A percentile compares a stretch with the other conserved stretches of the same genome.
phyloP scores from a whole-genome alignment of 495 filamentous ascomycete genomes.

The Aspergillus sclerotiicarbonarius region DNA sequence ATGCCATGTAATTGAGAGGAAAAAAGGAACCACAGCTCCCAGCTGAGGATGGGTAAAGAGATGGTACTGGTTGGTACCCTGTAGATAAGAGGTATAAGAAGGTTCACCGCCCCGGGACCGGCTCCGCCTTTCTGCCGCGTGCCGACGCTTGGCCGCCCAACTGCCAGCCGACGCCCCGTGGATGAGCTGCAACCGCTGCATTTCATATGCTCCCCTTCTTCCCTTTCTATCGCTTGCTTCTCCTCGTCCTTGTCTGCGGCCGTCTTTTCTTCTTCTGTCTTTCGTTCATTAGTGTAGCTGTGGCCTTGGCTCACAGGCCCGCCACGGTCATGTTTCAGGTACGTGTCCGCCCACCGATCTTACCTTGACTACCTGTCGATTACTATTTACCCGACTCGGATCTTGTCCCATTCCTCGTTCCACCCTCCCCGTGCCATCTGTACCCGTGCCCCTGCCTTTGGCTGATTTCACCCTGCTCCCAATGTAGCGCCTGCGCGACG shows the following conservation, averaged over 20 bases:
- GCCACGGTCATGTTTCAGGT: constrained; percentile 51
- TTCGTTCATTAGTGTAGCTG: constrained; percentile 23
- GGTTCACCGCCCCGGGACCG: too few relatives aligned
- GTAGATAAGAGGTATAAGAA: too few relatives aligned
- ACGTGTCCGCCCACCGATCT: constrained; percentile 10
- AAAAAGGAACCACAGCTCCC: too few relatives aligned
- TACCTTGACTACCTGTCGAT: neutral
- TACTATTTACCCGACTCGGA: constrained; percentile 7
- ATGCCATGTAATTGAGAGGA: too few relatives aligned
- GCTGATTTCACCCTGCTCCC: neutral
- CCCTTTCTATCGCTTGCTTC: constrained; percentile 19
- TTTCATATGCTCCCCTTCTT: constrained; percentile 22
- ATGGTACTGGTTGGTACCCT: too few relatives aligned
- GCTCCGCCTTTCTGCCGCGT: too few relatives aligned
- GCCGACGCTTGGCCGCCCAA: neutral
- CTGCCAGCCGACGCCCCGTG: neutral
- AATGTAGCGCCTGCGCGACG: constrained; percentile 74
- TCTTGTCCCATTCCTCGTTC: neutral
- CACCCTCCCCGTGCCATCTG: neutral
- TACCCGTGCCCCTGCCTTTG: neutral
- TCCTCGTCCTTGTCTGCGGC: constrained; percentile 18
- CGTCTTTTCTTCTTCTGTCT: constrained; percentile 22
- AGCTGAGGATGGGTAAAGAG: too few relatives aligned
- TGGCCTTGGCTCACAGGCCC: constrained; percentile 35
- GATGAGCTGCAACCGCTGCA: neutral